phyloP scores from a whole-genome alignment of 2,329 filamentous ascomycete genomes.

The Trichophaea hybrida region DNA sequence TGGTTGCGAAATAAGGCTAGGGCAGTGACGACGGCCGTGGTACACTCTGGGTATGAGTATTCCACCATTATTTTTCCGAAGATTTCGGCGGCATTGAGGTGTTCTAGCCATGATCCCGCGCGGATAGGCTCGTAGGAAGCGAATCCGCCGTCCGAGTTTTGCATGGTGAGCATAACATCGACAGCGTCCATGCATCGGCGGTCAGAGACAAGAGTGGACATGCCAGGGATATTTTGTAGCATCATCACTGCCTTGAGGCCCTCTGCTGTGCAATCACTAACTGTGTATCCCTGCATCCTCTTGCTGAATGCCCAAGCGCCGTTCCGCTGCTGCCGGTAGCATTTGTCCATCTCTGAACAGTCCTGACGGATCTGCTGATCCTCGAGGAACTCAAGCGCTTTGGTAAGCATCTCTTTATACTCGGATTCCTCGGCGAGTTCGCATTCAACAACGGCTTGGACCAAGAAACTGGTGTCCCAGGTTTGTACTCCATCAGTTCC shows the following conservation, averaged over 20 bases:
- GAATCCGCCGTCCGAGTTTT: conserved; percentile 68
- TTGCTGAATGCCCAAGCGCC: conserved; percentile 96
- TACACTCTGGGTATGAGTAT: conserved; percentile 96
- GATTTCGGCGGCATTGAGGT: conserved; percentile 87
- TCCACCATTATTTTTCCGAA: conserved; percentile 97
- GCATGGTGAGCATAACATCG: conserved; percentile 81
- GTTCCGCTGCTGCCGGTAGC: conserved; percentile 81
- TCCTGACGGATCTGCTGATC: conserved; percentile 82
- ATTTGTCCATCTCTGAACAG: conserved; percentile 57
- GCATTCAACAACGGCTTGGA: conserved; percentile 67
- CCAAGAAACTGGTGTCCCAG: conserved; percentile 88
- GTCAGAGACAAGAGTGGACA: conserved; percentile 58
- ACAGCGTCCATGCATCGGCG: conserved; percentile 72
- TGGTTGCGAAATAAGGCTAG: conserved; percentile 66
- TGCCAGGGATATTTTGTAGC: conserved; percentile 64
- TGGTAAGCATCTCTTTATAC: conserved; percentile 70
- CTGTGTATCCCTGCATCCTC: conserved; percentile 80
- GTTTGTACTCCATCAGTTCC: conserved; percentile 96
- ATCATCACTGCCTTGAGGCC: conserved; percentile 74
- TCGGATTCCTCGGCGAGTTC: conserved; percentile 62
- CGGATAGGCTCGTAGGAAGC: conserved; percentile 79
- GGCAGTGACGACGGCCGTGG: conserved; percentile 81
- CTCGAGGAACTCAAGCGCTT: conserved; percentile 73
- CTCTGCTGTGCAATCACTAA: conserved; percentile 89
- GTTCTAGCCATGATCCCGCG: conserved; percentile 62